A percentile compares a stretch with the other conserved stretches of the same genome.
Evolutionary conservation across 106 monocot genomes (phyloP).

Genomic region (Dioscorea alata): DNA sequence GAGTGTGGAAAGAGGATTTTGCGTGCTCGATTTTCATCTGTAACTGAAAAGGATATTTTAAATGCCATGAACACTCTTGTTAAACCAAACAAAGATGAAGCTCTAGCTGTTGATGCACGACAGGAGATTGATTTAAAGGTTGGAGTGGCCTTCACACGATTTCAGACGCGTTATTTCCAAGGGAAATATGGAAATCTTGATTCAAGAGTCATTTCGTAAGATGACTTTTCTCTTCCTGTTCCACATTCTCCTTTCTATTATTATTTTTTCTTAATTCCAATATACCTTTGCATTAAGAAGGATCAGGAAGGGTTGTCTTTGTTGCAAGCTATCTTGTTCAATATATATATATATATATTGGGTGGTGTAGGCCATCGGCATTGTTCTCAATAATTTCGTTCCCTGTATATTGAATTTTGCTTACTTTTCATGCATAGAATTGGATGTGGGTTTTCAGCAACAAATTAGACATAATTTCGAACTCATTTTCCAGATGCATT

Average conservation of each 20-base stretch:
- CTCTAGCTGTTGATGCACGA: slow-evolving; percentile 91
- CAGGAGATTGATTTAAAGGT: slow-evolving; percentile 99
- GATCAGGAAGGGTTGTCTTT: not conserved
- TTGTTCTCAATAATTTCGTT: too few species aligned
- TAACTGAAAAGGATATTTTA: slow-evolving; percentile 84
- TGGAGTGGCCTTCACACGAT: slow-evolving; percentile 95
- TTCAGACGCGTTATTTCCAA: slow-evolving; percentile 97
- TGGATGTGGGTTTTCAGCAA: too few species aligned
- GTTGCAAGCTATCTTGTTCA: not conserved
- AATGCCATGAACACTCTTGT: slow-evolving; percentile 83
- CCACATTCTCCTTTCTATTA: not conserved
- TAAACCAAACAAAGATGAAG: slow-evolving; percentile 82
- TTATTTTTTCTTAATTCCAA: not conserved
- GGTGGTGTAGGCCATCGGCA: too few species aligned
- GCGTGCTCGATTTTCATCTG: slow-evolving; percentile 93
- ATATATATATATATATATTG: too few species aligned
- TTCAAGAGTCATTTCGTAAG: slow-evolving; percentile 95
- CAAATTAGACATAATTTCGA: too few species aligned
- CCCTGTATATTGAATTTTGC: too few species aligned
- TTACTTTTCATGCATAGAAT: too few species aligned
- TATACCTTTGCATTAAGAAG: not conserved
- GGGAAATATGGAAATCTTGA: slow-evolving; percentile 99
- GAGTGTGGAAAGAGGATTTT: slow-evolving; percentile 54
- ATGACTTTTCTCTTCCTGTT: not conserved
- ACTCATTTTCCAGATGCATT: too few species aligned